Evolutionary conservation across 768 basidiomycete genomes (phyloP).

Genomic region (Bullera alba): DNA sequence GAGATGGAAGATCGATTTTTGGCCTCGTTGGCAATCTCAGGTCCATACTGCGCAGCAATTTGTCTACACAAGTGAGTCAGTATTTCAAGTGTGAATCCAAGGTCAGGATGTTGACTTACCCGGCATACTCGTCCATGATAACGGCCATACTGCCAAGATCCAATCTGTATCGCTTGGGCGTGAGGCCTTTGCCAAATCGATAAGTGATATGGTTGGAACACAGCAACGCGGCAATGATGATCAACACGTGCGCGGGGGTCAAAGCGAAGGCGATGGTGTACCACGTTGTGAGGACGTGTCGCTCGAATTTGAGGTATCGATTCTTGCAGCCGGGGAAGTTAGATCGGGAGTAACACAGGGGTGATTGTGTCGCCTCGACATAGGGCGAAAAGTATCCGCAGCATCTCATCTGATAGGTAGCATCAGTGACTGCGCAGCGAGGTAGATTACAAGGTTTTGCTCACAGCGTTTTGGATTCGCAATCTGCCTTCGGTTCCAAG

Average conservation of each 20-base stretch:
- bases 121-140: constrained; percentile 78
- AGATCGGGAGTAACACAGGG: constrained; percentile 67
- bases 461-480: constrained; percentile 58
- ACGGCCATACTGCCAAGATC: constrained; percentile 67
- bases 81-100: background rate
- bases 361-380: constrained; percentile 67
- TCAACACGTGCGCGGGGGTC: constrained; percentile 61
- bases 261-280: constrained; percentile 60
- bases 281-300: constrained; percentile 56
- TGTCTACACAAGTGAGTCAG: constrained; percentile 49
- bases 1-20: constrained; percentile 54
- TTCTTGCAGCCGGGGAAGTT: constrained; percentile 68
- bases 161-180: constrained; percentile 73
- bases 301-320: constrained; percentile 57
- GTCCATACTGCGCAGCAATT: constrained; percentile 67
- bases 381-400: constrained; percentile 77
- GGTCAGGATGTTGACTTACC: constrained; percentile 50
- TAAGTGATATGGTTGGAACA: constrained; percentile 81
- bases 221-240: constrained; percentile 60
- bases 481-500: constrained; percentile 59
- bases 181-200: constrained; percentile 80
- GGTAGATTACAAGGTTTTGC: constrained; percentile 6
- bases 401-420: constrained; percentile 55
- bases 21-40: constrained; percentile 58
- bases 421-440: background rate